phyloP scores from a whole-genome alignment of 805 yeast species.

The Barnettozyma siamensis region DNA sequence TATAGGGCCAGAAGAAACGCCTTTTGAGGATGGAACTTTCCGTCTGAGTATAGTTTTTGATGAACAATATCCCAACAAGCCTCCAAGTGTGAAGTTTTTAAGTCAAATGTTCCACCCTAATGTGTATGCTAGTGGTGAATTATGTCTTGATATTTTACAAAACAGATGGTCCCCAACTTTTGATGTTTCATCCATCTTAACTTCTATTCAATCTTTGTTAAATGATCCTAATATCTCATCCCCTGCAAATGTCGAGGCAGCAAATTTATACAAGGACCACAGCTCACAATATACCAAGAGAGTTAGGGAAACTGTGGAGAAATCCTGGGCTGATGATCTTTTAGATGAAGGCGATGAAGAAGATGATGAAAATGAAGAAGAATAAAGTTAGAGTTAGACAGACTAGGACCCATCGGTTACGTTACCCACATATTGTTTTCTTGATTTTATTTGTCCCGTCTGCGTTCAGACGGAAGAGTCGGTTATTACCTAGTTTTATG shows the following conservation, averaged over 20 bases:
- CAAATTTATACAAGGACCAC: slow-evolving; percentile 91
- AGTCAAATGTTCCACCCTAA: slow-evolving; percentile 98
- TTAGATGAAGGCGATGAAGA: slow-evolving; percentile 36
- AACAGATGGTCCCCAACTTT: slow-evolving; percentile 98
- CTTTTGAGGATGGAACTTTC: slow-evolving; percentile 97
- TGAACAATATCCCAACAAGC: slow-evolving; percentile 96
- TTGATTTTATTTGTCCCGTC: too few relatives aligned
- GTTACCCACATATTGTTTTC: too few relatives aligned
- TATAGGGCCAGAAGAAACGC: slow-evolving; percentile 96
- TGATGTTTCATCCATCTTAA: slow-evolving; percentile 91
- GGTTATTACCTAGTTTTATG: too few relatives aligned
- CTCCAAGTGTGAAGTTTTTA: slow-evolving; percentile 86
- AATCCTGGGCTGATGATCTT: slow-evolving; percentile 84
- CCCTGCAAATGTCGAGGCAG: slow-evolving; percentile 98
- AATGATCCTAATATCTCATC: slow-evolving; percentile 96
- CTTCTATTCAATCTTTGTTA: slow-evolving; percentile 84
- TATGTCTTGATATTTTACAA: slow-evolving; percentile 92
- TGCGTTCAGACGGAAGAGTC: too few relatives aligned
- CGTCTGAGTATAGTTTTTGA: slow-evolving; percentile 81
- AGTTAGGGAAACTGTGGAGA: slow-evolving; percentile 92
- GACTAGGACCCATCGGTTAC: too few relatives aligned
- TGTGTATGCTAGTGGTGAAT: slow-evolving; percentile 91
- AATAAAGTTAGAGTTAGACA: slow-evolving; percentile 8
- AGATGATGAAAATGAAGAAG: slow-evolving; percentile 34
- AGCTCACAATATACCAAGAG: slow-evolving; percentile 86